phyloP scores from a whole-genome alignment of 192 early-diverging fungal species.

The Dissophora globulifera region DNA sequence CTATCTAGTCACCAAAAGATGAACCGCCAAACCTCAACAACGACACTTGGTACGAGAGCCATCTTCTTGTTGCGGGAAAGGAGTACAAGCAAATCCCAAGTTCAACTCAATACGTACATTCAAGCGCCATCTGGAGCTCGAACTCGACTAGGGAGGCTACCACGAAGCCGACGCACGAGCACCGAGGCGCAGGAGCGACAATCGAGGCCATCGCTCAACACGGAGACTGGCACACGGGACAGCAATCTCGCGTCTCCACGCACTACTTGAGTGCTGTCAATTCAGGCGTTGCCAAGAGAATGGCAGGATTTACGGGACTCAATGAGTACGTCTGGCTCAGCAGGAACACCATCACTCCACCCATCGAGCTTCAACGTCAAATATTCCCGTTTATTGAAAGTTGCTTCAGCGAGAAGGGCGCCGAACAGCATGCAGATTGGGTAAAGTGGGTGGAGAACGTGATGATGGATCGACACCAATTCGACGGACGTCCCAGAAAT shows the following conservation, averaged over 20 bases:
- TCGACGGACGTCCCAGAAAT: background rate
- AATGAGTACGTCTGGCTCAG: background rate
- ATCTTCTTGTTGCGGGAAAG: too few relatives aligned
- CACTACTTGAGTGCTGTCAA: conserved; percentile 1
- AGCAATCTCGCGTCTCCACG: background rate
- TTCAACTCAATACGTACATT: too few relatives aligned
- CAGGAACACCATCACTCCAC: conserved; percentile 5
- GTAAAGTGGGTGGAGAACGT: background rate
- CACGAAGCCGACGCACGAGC: too few relatives aligned
- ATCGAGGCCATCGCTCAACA: background rate
- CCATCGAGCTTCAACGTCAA: conserved; percentile 3
- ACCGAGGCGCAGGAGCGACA: conserved; percentile 25
- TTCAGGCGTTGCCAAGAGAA: background rate
- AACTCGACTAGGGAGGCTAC: too few relatives aligned
- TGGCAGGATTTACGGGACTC: background rate
- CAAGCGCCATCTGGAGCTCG: too few relatives aligned
- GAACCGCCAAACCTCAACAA: too few relatives aligned
- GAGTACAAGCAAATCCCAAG: too few relatives aligned
- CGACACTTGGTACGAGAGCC: too few relatives aligned
- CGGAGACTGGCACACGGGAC: background rate
- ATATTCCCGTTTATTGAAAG: conserved; percentile 12
- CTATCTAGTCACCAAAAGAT: too few relatives aligned
- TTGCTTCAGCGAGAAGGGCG: background rate
- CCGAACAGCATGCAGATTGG: background rate
- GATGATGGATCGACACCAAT: background rate